phyloP scores from a whole-genome alignment of 768 basidiomycete species.

The Suillus paluster region DNA sequence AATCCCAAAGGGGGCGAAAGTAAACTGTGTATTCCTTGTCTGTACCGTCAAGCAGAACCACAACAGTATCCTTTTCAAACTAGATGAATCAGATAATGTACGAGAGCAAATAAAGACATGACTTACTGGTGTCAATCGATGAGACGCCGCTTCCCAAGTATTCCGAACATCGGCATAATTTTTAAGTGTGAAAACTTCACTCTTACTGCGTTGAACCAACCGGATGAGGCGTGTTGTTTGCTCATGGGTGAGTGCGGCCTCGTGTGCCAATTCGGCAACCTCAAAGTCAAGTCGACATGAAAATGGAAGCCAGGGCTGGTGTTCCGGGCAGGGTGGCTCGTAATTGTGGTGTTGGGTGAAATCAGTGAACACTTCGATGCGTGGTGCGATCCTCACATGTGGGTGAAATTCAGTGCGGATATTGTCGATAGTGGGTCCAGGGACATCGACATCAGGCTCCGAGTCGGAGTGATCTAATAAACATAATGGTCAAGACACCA shows the following conservation, averaged over 20 bases:
- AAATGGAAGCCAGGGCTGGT: constrained; percentile 38
- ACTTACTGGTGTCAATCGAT: constrained; percentile 15
- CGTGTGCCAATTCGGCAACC: constrained; percentile 29
- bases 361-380: constrained; percentile 20
- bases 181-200: constrained; percentile 20
- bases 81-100: background rate
- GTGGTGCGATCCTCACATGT: constrained; percentile 7
- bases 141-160: constrained; percentile 23
- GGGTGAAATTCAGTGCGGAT: constrained; percentile 30
- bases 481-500: background rate
- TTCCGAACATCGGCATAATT: constrained; percentile 21
- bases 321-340: constrained; percentile 2
- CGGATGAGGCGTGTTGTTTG: constrained; percentile 23
- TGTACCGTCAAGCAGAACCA: constrained; percentile 6
- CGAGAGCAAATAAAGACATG: background rate
- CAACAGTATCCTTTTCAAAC: constrained; percentile 21
- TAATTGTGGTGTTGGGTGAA: constrained; percentile 7
- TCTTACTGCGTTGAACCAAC: constrained; percentile 16
- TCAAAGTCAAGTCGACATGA: constrained; percentile 33
- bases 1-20: constrained; percentile 29
- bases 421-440: constrained; percentile 16
- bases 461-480: background rate
- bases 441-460: background rate
- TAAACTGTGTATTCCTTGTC: constrained; percentile 12
- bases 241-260: constrained; percentile 22